These are phyloP conservation scores for Silene coronaria DNA, from an alignment of 179 eudicot species.

Conservation along the genomic window DNA sequence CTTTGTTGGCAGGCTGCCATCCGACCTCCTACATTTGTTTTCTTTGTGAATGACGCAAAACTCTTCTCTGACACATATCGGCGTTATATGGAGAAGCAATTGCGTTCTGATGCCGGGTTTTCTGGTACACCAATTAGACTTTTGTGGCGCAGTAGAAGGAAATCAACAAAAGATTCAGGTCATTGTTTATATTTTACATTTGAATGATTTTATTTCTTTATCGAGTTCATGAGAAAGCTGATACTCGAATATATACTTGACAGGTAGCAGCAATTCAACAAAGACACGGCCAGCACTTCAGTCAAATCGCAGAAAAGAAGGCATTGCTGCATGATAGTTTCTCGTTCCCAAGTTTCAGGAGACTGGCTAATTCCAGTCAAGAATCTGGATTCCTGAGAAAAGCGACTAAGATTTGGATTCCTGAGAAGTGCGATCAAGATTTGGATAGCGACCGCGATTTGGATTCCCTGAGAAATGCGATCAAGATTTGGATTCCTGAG, in stretches of 20 bases:
- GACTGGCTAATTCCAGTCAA: too few species aligned
- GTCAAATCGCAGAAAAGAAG: conserved; percentile 25
- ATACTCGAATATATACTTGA: neutral
- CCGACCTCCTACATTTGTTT: conserved; percentile 93
- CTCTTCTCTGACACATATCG: conserved; percentile 87
- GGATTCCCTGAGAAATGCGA: neutral
- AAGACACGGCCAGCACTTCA: conserved; percentile 16
- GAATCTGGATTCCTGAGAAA: neutral
- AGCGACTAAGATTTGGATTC: neutral
- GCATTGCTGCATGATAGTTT: conserved; percentile 6
- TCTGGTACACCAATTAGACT: conserved; percentile 94
- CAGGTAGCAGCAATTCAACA: conserved; percentile 22
- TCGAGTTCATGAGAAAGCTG: neutral
- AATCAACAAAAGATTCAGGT: conserved; percentile 42
- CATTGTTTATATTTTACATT: neutral
- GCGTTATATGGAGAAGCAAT: conserved; percentile 96
- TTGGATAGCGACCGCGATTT: neutral
- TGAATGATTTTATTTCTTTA: neutral
- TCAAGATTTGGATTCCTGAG: neutral
- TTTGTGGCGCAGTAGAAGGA: conserved; percentile 92
- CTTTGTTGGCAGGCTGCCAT: conserved; percentile 76
- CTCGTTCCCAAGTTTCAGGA: neutral
- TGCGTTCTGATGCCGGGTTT: conserved; percentile 82
- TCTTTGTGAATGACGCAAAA: conserved; percentile 92
- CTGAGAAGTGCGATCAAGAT: too few species aligned